Base-by-base conservation (phyloP, 495 filamentous ascomycete species). In the Chaetomidium leptoderma region DNA sequence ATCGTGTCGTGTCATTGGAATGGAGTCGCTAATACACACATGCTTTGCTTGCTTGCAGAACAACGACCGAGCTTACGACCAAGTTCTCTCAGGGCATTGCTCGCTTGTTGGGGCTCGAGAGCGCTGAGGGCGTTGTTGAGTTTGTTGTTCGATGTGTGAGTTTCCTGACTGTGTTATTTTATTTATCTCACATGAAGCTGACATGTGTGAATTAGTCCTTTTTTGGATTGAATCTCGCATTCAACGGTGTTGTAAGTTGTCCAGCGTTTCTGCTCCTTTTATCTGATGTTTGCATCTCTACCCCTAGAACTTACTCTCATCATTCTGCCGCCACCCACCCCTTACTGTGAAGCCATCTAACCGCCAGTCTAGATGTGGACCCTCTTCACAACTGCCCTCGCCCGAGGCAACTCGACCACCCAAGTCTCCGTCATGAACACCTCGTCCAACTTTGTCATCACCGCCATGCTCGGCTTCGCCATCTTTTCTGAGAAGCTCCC, bases 391-490 rank as follows among this genome's bases (percentile, higher is more conserved):
- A 81, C 84, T n/a, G 93, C 93, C 44, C 81, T 98, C 24, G 88
- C 91, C 0, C 83, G 85, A 29, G 88, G 86, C 1, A 77, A 86
- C 35, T 95, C 90, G 1, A 95, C 93, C 7, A 91, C 89, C 0
- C 91, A 92, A 63, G 93, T 96, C 42, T 88, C 86, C 33, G 88
- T 98, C 69, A 86, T 96, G 59, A 98, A 98, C 67, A 96, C 92
- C 4, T 87, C 88, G 24, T 77, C 89, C 13, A 98, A 98, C 75
- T 98, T 98, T 75, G 75, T 97, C 63, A 70, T 93, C 52, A 96
- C 92, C 1, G 93, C 93, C 10, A 47, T 97, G n/a, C 72, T 95
- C 24, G 91, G 93, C 36, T 51, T 67, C 61, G 60, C 56, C 57
- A 70, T 69, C 66, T 72, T 75, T 58, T 66, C 71, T 40, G 55